Evolutionary conservation across 345 rosid genomes (phyloP).

Genomic region (Combretum micranthum): DNA sequence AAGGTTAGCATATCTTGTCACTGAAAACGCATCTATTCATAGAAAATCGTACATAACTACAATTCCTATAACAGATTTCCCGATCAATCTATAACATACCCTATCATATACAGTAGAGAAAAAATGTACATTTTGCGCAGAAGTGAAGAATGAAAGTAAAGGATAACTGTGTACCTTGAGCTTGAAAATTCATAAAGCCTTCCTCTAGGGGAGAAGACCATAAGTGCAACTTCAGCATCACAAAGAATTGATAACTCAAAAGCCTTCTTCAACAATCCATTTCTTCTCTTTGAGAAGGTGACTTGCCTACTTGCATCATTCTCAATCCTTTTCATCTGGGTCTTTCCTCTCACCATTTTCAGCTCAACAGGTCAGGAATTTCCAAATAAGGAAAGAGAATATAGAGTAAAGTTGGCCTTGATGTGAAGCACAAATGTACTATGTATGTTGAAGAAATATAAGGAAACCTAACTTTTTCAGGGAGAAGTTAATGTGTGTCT

Average conservation of each 20-base stretch:
- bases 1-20: no score
- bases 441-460: not conserved
- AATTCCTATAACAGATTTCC: no score
- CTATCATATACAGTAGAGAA: no score
- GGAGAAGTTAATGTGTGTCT: not conserved
- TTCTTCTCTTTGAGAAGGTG: constrained; percentile 82
- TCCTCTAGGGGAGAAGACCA: constrained; percentile 74
- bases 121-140: no score
- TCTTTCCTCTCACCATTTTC: constrained; percentile 75
- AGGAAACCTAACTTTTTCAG: not conserved
- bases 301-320: constrained; percentile 85
- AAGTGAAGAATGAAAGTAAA: not conserved
- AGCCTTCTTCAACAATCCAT: constrained; percentile 74
- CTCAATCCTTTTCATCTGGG: constrained; percentile 89
- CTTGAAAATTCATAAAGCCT: constrained; percentile 79
- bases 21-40: no score
- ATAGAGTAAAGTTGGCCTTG: constrained; percentile 15
- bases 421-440: not conserved
- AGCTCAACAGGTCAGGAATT: constrained; percentile 4
- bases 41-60: no score
- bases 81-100: no score
- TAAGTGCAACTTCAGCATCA: constrained; percentile 81
- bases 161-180: constrained; percentile 42
- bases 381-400: constrained; percentile 22
- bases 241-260: constrained; percentile 83